phyloP scores from a whole-genome alignment of 2,329 filamentous ascomycete genomes.

The Calonectria hawksworthii region DNA sequence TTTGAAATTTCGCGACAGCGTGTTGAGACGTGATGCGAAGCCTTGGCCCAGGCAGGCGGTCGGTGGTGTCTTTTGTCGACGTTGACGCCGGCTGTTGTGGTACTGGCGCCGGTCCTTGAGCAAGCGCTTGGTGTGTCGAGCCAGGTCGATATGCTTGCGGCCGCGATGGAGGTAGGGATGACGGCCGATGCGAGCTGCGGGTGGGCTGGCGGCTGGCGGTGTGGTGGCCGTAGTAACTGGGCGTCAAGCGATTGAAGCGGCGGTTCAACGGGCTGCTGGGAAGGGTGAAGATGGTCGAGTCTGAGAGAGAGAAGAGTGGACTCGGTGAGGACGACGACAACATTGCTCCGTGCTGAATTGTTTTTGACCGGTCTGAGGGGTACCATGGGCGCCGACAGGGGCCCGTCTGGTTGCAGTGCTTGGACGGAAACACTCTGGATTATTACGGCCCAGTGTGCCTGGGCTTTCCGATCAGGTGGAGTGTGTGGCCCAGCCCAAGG shows the following conservation, averaged over 20 bases:
- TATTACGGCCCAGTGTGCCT: constrained; percentile 45
- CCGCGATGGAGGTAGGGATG: constrained; percentile 47
- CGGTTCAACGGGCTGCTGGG: constrained; percentile 46
- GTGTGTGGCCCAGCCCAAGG: constrained; percentile 31
- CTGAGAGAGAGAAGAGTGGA: constrained; percentile 54
- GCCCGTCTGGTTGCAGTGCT: constrained; percentile 41
- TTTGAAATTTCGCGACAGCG: constrained; percentile 32
- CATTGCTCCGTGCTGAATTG: constrained; percentile 56
- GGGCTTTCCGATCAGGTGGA: constrained; percentile 42
- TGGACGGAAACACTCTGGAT: constrained; percentile 37
- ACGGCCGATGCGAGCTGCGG: constrained; percentile 46
- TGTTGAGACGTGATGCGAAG: constrained; percentile 34
- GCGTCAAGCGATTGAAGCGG: constrained; percentile 47
- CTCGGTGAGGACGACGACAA: constrained; percentile 56
- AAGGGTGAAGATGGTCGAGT: constrained; percentile 53
- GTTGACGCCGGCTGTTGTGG: constrained; percentile 40
- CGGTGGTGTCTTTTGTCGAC: constrained; percentile 30
- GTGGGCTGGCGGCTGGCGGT: constrained; percentile 46
- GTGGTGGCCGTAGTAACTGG: constrained; percentile 48
- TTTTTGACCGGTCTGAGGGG: constrained; percentile 59
- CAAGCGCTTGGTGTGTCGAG: constrained; percentile 37
- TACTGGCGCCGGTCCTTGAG: constrained; percentile 38
- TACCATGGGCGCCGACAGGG: constrained; percentile 51
- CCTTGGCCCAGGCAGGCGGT: constrained; percentile 33
- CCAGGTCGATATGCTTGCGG: constrained; percentile 44